Evolutionary conservation across 2,329 filamentous ascomycete genomes (phyloP).

Genomic region (Ceratocystis colombiana): DNA sequence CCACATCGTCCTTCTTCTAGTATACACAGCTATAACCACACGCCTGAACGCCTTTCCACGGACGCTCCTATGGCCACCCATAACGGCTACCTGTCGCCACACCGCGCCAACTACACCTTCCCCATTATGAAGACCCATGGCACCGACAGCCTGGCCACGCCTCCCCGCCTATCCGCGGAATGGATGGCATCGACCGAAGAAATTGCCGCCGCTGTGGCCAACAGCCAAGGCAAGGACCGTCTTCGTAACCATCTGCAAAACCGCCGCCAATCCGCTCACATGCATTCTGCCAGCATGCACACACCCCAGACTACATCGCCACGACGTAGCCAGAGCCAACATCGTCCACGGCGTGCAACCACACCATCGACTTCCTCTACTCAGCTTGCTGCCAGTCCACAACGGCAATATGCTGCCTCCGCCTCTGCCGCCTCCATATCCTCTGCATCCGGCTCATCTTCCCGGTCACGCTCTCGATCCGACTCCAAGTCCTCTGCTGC

Average conservation of each 20-base stretch:
- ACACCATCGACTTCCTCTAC: background rate
- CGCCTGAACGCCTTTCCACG: background rate
- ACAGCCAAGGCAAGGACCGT: background rate
- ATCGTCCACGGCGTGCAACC: background rate
- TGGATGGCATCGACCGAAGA: slow-evolving; percentile 23
- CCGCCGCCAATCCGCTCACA: slow-evolving; percentile 1
- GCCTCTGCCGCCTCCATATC: background rate
- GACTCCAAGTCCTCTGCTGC: background rate
- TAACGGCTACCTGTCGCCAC: slow-evolving; percentile 9
- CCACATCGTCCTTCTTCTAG: background rate
- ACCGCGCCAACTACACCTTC: slow-evolving; percentile 12
- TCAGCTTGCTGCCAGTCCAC: background rate
- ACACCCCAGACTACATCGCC: background rate
- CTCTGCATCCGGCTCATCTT: background rate
- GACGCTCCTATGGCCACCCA: background rate
- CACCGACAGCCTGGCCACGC: background rate
- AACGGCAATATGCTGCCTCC: background rate
- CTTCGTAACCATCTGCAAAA: background rate
- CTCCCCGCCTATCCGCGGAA: slow-evolving; percentile 15
- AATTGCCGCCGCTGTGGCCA: slow-evolving; percentile 14
- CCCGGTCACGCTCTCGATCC: background rate
- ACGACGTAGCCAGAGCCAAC: slow-evolving; percentile 1
- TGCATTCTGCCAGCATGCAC: background rate
- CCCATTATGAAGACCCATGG: slow-evolving; percentile 7
- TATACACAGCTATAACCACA: background rate